phyloP scores from a whole-genome alignment of 345 rosid species.

The Anastatica hierochuntica region DNA sequence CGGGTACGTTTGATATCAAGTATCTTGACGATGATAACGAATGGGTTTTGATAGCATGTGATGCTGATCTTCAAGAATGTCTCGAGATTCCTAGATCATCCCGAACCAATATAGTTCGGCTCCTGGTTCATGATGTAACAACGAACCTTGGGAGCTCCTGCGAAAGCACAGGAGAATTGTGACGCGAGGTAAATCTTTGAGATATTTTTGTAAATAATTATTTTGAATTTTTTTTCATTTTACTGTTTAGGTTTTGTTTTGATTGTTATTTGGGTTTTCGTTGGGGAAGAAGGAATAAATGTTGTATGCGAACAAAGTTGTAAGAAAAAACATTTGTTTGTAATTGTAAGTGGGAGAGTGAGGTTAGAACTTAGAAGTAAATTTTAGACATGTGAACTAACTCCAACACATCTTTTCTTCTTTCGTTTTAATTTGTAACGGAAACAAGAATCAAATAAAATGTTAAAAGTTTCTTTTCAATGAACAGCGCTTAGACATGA shows the following conservation, averaged over 20 bases:
- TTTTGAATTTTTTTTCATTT: neutral
- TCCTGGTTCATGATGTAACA: constrained; percentile 54
- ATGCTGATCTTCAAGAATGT: constrained; percentile 81
- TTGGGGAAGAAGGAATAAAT: no score
- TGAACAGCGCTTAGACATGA: no score
- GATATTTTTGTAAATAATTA: constrained; percentile 6
- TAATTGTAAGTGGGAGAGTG: constrained; percentile 14
- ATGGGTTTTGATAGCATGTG: constrained; percentile 80
- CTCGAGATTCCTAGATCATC: constrained; percentile 59
- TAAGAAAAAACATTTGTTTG: constrained; percentile 22
- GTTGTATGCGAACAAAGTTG: no score
- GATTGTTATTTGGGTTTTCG: neutral
- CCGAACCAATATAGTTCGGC: constrained; percentile 47
- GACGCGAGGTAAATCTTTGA: constrained; percentile 2
- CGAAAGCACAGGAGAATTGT: constrained; percentile 63
- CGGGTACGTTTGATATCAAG: constrained; percentile 69
- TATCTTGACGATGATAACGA: constrained; percentile 84
- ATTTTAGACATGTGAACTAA: no score
- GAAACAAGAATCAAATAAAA: no score
- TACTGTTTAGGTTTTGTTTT: constrained; percentile 11
- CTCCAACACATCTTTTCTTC: no score
- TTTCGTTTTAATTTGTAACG: no score
- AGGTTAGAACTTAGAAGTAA: constrained; percentile 22
- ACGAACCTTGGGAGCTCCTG: constrained; percentile 75
- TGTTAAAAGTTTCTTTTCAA: no score